These are phyloP conservation scores for Aspergillus terreus DNA, from an alignment of 2,329 filamentous ascomycete genomes.

Conservation along the genomic window DNA sequence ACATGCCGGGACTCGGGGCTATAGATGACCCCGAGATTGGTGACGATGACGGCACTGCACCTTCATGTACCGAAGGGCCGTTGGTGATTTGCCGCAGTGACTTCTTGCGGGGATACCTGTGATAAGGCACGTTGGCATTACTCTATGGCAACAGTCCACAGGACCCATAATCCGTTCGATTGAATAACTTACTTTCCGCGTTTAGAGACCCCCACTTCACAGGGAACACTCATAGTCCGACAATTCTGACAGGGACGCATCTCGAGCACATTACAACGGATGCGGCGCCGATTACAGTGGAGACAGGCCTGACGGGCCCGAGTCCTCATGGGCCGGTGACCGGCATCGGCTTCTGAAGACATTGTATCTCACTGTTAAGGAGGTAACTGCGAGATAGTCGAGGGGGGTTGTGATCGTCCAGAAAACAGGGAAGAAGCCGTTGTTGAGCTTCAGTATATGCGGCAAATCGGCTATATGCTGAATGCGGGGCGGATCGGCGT, in stretches of 20 bases:
- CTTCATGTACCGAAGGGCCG: not conserved
- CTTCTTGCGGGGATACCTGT: slow-evolving; percentile 22
- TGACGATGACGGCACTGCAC: not conserved
- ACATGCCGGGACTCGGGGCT: not conserved
- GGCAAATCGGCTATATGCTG: not conserved
- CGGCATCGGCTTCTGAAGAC: not conserved
- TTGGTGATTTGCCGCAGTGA: not conserved
- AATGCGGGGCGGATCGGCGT: not conserved
- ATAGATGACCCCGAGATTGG: not conserved
- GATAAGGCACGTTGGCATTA: not conserved
- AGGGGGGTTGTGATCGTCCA: not conserved
- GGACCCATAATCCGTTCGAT: not conserved
- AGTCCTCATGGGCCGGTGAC: slow-evolving; percentile 3
- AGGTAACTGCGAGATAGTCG: not conserved
- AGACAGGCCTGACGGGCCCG: slow-evolving; percentile 44
- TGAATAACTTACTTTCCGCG: slow-evolving; percentile 38
- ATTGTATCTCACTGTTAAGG: not conserved
- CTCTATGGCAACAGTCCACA: not conserved
- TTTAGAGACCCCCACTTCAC: slow-evolving; percentile 41
- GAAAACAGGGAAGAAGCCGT: slow-evolving; percentile 1
- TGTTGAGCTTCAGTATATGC: not conserved
- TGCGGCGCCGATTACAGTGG: slow-evolving; percentile 43
- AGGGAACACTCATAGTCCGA: slow-evolving; percentile 31
- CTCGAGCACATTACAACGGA: slow-evolving; percentile 46
- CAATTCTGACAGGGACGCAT: slow-evolving; percentile 44